Evolutionary conservation across 192 early-diverging fungal genomes (phyloP), one percentile per base, ranked within the genome.

Genomic region (Spizellomyces sp.): DNA sequence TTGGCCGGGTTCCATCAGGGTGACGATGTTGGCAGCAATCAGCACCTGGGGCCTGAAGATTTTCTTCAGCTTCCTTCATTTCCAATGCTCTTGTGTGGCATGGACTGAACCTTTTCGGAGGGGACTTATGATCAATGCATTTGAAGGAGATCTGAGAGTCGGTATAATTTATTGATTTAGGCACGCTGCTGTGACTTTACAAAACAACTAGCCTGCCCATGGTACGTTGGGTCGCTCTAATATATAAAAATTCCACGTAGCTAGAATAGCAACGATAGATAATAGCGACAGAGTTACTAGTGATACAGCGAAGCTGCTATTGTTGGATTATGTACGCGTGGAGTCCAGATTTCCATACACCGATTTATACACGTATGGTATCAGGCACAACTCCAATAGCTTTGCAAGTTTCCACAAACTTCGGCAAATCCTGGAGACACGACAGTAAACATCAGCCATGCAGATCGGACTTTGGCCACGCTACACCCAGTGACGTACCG

Each of bases 371-470:
- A 15, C 64, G 55, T 50, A 82, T 82, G n/a, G 64, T 70, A 9
- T 83, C 75, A 27, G 84, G 79, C 22, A 83, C 79, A 15, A 86
- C 73, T 6, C 85, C 82, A 27, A 84, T 27, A 8, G 74, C 79
- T 21, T 77, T 61, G 56, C 85, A 86, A 6, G 77, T 80, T 9
- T 76, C 73, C 14, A 86, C 79, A 77, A 73, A 86, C 66, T 78
- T 69, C 12, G 63, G 22, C 43, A 86, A 68, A 69, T 86, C 68
- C 84, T 86, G 22, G 17, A 64, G 42, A 75, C 27, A 36, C 27
- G 27, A 36, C 27, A 36, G 27, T 36, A 36, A 0, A 36, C 3
- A 36, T 36, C 27, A 36, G 27, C 27, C 27, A 36, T 2, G 27
- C 27, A 36, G 27, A 0, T 36, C 27, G 3, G 27, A 36, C 27